Conservation (phyloP, 306 rosid species). For the Erythrophleum fordii region DNA sequence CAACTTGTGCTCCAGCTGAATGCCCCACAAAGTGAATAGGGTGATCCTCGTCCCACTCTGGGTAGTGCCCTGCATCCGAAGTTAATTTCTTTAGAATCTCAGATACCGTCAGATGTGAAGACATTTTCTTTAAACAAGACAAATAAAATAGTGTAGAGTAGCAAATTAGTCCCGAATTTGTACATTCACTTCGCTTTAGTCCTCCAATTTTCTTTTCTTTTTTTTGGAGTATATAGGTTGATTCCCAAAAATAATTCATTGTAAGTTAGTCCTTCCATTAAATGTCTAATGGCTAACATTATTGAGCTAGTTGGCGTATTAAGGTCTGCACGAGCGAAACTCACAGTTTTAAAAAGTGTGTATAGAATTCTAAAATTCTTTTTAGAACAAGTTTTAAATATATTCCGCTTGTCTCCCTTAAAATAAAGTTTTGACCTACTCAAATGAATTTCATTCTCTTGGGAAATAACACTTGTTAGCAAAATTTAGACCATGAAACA, state of each 20-base stretch:
- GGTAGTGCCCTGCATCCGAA: constrained; percentile 76
- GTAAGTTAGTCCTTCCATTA: neutral
- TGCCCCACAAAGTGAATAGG: constrained; percentile 96
- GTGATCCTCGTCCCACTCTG: constrained; percentile 98
- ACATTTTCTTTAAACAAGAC: constrained; percentile 21
- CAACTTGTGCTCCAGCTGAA: constrained; percentile 97
- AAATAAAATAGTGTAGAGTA: neutral
- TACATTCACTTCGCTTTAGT: neutral
- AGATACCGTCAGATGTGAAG: neutral
- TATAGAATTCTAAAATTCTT: neutral
- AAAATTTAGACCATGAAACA: neutral
- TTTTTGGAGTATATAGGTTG: neutral
- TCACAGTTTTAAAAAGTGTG: neutral
- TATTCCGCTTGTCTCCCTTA: too few species aligned
- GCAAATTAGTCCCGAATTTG: neutral
- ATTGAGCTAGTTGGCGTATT: neutral
- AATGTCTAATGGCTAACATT: neutral
- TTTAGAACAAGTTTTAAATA: neutral
- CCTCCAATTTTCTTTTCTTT: neutral
- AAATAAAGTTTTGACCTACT: too few species aligned
- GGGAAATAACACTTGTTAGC: neutral
- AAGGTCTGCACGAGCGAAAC: neutral
- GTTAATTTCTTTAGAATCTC: constrained; percentile 9
- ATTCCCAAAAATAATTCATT: neutral
- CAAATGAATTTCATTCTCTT: too few species aligned